Percentiles rank a stretch among this genome's conserved stretches.
Evolutionary conservation across 768 basidiomycete genomes (phyloP).

Genomic region (Russula emetica): DNA sequence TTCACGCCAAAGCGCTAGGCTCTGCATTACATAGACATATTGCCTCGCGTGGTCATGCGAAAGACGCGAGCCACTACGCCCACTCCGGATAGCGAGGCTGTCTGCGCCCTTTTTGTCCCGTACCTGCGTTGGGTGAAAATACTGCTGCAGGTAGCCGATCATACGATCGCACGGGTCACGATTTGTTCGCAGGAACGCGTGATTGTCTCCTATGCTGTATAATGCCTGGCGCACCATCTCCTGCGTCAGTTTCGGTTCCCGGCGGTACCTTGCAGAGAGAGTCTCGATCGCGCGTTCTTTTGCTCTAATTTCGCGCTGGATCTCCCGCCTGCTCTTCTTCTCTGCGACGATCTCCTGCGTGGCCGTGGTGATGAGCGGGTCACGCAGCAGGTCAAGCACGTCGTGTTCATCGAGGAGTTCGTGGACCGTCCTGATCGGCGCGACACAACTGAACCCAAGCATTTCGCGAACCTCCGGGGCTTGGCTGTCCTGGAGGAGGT

Average conservation of each 20-base stretch:
- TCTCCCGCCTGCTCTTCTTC: slow-evolving; percentile 62
- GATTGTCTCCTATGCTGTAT: slow-evolving; percentile 87
- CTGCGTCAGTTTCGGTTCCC: slow-evolving; percentile 48
- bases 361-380: slow-evolving; percentile 68
- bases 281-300: slow-evolving; percentile 84
- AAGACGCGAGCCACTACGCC: slow-evolving; percentile 72
- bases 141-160: slow-evolving; percentile 69
- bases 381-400: slow-evolving; percentile 66
- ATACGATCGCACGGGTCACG: slow-evolving; percentile 86
- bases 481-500: slow-evolving; percentile 66
- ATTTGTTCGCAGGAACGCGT: slow-evolving; percentile 80
- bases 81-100: slow-evolving; percentile 76
- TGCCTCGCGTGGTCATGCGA: slow-evolving; percentile 84
- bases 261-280: slow-evolving; percentile 59
- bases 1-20: slow-evolving; percentile 82
- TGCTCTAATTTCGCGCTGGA: slow-evolving; percentile 77
- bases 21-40: slow-evolving; percentile 82
- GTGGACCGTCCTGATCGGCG: slow-evolving; percentile 73
- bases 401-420: slow-evolving; percentile 57
- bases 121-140: slow-evolving; percentile 71
- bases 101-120: slow-evolving; percentile 49
- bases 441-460: slow-evolving; percentile 73
- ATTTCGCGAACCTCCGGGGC: slow-evolving; percentile 76
- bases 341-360: slow-evolving; percentile 82
- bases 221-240: slow-evolving; percentile 73